phyloP scores from a whole-genome alignment of 331 rosid genomes.

The Telfairia occidentalis region DNA sequence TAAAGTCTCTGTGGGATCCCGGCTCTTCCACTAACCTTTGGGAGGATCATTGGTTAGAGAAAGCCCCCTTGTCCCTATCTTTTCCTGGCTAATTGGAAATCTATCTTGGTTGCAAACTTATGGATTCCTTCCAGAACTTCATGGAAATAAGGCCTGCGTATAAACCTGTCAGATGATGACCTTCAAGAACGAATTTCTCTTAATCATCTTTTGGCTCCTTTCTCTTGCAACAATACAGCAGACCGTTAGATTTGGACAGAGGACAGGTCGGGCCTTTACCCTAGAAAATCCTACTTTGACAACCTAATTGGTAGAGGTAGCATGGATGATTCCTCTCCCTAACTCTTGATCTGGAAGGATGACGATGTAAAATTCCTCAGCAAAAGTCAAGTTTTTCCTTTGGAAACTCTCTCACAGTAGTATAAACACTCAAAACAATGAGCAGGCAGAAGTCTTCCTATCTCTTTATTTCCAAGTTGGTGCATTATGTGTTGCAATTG shows the following conservation, averaged over 20 bases:
- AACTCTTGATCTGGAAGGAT: neutral
- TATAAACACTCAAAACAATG: neutral
- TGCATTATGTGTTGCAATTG: neutral
- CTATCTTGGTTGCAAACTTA: neutral
- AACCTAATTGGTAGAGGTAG: neutral
- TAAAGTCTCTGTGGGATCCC: too few species aligned
- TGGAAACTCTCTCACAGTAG: neutral
- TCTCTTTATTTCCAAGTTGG: neutral
- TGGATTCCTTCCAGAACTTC: neutral
- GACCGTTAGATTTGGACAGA: neutral
- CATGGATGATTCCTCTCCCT: neutral
- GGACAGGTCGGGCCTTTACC: neutral
- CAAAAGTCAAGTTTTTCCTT: neutral
- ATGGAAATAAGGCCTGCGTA: neutral
- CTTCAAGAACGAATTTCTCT: neutral
- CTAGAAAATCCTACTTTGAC: neutral
- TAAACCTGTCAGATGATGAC: neutral
- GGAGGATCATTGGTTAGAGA: neutral
- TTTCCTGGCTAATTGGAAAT: neutral
- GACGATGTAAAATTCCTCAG: neutral
- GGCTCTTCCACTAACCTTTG: too few species aligned
- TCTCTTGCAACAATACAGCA: neutral
- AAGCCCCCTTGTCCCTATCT: neutral
- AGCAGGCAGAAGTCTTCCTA: neutral
- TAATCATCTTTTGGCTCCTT: neutral